Base-by-base conservation (phyloP, 441 rosid genomes). In the Populus hybrid region DNA sequence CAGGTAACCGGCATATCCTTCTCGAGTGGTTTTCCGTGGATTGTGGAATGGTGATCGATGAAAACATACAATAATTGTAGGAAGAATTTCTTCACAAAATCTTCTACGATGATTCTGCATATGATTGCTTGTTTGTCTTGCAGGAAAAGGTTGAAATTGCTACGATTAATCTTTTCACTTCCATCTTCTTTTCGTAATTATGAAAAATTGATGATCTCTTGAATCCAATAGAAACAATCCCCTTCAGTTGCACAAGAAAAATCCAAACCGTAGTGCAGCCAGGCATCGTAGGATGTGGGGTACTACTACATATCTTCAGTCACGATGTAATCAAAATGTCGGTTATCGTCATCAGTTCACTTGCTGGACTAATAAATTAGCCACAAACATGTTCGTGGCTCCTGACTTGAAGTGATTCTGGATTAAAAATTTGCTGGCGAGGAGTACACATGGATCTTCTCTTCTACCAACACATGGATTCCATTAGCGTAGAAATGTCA, bases 401-500 rank as follows among this genome's bases (percentile, higher is more conserved):
- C 21, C 26, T 16, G 71, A 53, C 35, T 3, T 72, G 57, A 6
- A 53, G 21, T 5, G 53, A 30, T 28, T 18, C 4, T 12, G 16
- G 12, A 34, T 18, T 0, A 63, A 53, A 26, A 38, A 8, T 2
- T 24, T 1, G 18, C 2, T 14, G 28, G 6, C 6, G 8, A 7
- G 26, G 28, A 80, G 34, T 32, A 5, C 73, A 73, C 66, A 14
- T 73, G 74, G 72, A 35, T 0, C 3, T 8, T n/a, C 24, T 75
- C 23, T 2, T 3, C 6, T 16, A 4, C 8, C 18, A 10, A 75
- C 77, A 80, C 82, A 14, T 78, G 77, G 78, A 80, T 61, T 3
- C 42, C 85, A 85, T 72, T 78, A 73, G 30, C 77, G 10, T 80
- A 0, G 16, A 71, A 70, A 69, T 78, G 82, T 82, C 85, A 78